Conservation (phyloP, 495 filamentous ascomycete genomes). For the Xylaria cubensis region DNA sequence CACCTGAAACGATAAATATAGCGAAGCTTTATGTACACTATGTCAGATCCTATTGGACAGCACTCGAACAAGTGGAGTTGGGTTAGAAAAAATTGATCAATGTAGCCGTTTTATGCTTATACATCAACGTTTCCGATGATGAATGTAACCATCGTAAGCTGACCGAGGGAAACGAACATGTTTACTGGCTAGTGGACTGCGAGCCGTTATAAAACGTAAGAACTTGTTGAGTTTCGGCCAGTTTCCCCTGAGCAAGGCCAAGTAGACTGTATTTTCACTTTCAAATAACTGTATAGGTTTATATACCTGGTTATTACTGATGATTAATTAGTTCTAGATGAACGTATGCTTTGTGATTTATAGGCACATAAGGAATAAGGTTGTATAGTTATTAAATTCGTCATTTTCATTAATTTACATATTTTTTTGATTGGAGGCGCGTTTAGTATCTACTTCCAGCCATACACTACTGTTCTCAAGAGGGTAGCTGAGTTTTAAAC, state of each 20-base stretch:
- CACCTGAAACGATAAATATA: background rate
- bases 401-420: background rate
- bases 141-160: background rate
- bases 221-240: background rate
- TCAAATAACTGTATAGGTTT: background rate
- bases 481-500: background rate
- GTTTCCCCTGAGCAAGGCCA: background rate
- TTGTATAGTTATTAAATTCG: background rate
- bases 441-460: background rate
- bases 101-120: background rate
- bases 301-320: too few species aligned
- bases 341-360: too few species aligned
- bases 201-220: background rate
- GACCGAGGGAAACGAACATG: background rate
- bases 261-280: background rate
- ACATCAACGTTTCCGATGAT: background rate
- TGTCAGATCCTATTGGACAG: background rate
- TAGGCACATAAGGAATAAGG: background rate
- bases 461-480: background rate
- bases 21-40: background rate
- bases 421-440: too few species aligned
- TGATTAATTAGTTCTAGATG: too few species aligned
- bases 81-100: background rate
- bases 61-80: background rate
- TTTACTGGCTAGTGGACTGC: background rate